A percentile compares a stretch with the other conserved stretches of the same genome.
These are phyloP conservation scores for Tolypocladium inflatum DNA, from an alignment of 2,329 filamentous ascomycete genomes.

Conservation along the genomic window DNA sequence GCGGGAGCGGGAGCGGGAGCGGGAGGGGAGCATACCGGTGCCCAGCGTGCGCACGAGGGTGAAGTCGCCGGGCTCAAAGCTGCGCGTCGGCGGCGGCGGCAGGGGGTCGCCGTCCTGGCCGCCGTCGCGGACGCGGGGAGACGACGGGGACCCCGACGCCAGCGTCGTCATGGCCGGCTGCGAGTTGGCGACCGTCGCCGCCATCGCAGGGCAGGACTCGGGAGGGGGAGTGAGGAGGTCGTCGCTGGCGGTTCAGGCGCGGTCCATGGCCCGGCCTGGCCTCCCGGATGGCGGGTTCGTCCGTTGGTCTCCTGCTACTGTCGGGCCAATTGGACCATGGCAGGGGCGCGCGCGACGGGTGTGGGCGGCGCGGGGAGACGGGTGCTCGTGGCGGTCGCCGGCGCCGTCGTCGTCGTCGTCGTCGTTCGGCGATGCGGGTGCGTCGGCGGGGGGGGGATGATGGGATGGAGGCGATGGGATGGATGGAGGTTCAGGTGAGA, in stretches of 20 bases:
- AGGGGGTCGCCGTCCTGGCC: constrained; percentile 7
- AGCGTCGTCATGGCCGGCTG: constrained; percentile 13
- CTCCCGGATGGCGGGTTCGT: neutral
- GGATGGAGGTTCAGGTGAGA: no score
- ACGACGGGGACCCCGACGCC: constrained; percentile 5
- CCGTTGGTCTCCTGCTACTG: neutral
- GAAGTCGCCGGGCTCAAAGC: constrained; percentile 46
- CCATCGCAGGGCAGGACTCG: constrained; percentile 10
- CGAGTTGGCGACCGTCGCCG: constrained; percentile 21
- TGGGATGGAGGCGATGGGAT: neutral
- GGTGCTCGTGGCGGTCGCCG: neutral
- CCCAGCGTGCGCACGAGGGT: constrained; percentile 65
- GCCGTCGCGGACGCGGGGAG: constrained; percentile 1
- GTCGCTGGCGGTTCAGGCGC: constrained; percentile 1
- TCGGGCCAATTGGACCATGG: neutral
- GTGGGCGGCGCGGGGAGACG: neutral
- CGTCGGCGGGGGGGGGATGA: neutral
- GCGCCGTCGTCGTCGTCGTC: neutral
- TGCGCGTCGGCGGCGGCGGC: constrained; percentile 17
- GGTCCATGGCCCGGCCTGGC: constrained; percentile 1
- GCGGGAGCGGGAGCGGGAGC: neutral
- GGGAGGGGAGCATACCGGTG: constrained; percentile 44
- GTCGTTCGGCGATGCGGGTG: neutral
- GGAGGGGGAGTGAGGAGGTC: neutral
- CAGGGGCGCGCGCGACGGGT: neutral